Conservation (phyloP, 1,139 yeast species). For the Komagataea norvegica region DNA sequence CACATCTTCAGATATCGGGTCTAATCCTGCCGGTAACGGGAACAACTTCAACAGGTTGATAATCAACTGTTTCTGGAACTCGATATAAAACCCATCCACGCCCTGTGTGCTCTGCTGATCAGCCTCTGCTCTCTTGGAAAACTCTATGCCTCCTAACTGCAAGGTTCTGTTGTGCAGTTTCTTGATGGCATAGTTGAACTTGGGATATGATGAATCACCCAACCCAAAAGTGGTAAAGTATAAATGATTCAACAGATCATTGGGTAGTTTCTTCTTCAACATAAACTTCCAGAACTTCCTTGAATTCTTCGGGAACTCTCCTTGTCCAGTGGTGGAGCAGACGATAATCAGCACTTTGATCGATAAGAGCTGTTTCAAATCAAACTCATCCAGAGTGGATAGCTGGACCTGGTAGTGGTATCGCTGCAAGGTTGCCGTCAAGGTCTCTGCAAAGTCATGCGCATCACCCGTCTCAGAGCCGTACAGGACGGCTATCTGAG, state of each 20-base stretch:
- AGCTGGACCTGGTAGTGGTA: constrained; percentile 48
- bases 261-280: constrained; percentile 62
- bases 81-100: constrained; percentile 67
- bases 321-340: constrained; percentile 94
- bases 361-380: constrained; percentile 45
- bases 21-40: constrained; percentile 33
- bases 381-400: constrained; percentile 59
- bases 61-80: constrained; percentile 61
- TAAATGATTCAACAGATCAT: constrained; percentile 56
- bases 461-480: constrained; percentile 95
- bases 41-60: constrained; percentile 36
- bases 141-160: constrained; percentile 78
- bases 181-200: constrained; percentile 78
- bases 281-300: constrained; percentile 68
- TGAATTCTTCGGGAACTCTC: constrained; percentile 82
- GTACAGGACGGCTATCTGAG: constrained; percentile 56
- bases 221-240: constrained; percentile 75
- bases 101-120: constrained; percentile 83
- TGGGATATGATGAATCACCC: constrained; percentile 92
- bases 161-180: constrained; percentile 71
- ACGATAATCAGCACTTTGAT: constrained; percentile 54
- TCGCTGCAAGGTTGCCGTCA: constrained; percentile 54
- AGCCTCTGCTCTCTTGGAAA: constrained; percentile 76
- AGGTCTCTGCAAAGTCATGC: constrained; percentile 72
- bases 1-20: constrained; percentile 35